Evolutionary conservation across 345 rosid species (phyloP).

Genomic region (Anastatica hierochuntica): DNA sequence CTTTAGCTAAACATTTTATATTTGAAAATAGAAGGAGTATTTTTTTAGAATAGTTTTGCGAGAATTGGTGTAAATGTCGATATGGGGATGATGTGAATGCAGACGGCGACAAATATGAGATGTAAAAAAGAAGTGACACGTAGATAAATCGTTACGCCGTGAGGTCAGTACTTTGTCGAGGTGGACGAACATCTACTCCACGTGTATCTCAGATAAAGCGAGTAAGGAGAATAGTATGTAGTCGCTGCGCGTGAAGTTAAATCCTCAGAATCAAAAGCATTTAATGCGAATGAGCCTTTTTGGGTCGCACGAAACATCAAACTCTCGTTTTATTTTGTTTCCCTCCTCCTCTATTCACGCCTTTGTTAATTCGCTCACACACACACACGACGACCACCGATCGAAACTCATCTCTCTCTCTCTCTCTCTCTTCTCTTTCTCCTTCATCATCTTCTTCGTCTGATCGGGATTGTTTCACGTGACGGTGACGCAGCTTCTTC

Average conservation of each 20-base stretch:
- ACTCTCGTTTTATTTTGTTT: neutral
- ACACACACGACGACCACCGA: no score
- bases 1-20: no score
- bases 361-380: slow-evolving; percentile 39
- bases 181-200: slow-evolving; percentile 3
- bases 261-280: neutral
- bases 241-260: neutral
- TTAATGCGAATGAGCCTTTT: slow-evolving; percentile 2
- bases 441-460: neutral
- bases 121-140: slow-evolving; percentile 12
- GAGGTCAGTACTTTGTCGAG: slow-evolving; percentile 5
- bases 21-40: no score
- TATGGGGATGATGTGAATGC: no score
- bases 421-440: slow-evolving; percentile 17
- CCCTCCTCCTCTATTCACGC: slow-evolving; percentile 11
- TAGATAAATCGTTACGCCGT: slow-evolving; percentile 1
- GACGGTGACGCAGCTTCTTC: neutral
- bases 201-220: neutral
- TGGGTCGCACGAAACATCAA: neutral
- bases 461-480: neutral
- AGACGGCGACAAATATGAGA: neutral
- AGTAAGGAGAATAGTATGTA: neutral
- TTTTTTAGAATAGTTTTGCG: no score
- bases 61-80: no score
- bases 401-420: slow-evolving; percentile 22